Base-by-base conservation (phyloP, 2,329 filamentous ascomycete genomes). In the Sphaerulina vaccinii region DNA sequence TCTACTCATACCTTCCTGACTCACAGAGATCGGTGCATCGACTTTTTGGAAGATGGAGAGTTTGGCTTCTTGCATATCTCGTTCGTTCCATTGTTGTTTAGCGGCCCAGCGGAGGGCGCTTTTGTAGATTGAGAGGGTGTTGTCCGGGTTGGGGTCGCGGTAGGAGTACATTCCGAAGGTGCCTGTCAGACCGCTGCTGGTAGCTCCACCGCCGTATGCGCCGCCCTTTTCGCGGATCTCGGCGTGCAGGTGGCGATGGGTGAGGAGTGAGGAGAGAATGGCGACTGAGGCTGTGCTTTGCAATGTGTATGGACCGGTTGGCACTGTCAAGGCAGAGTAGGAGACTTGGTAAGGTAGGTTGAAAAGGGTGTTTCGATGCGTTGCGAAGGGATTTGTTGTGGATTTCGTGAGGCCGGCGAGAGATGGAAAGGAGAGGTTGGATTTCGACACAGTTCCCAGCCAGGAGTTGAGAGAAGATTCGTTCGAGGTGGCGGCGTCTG, bases 221-320 rank as follows among this genome's bases (percentile, higher is more conserved):
- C 93, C 93, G 24, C 93, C 93, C 72, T 97, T 97, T 68, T 99
- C 93, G 49, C 93, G 88, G 60, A 99, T 96, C 71, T 97, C 93
- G 61, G 95, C 92, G 68, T 99, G 93, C 22, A 99, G 79, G 67
- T 96, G 88, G 71, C 96, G 96, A 74, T 99, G 92, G 0, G 92
- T 97, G 24, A 99, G 81, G 15, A 99, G 82, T 68, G 96, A 90
- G 10, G 91, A 85, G 18, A 99, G 83, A 35, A 97, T 87, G 63
- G 92, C 90, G 13, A 97, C 83, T 0, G 90, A 81, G 1, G 93
- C 89, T 35, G 87, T 85, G 46, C 87, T 80, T 0, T 84, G 70
- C 37, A 88, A 82, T 3, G 83, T 85, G 71, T 96, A 99, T 0
- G 91, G 88, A 0, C 87, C 86, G 0, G 92, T 95, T 5, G 88